Percentiles rank a stretch among this genome's conserved stretches.
Conservation (phyloP, 495 filamentous ascomycete genomes). For the Daldinia decipiens region DNA sequence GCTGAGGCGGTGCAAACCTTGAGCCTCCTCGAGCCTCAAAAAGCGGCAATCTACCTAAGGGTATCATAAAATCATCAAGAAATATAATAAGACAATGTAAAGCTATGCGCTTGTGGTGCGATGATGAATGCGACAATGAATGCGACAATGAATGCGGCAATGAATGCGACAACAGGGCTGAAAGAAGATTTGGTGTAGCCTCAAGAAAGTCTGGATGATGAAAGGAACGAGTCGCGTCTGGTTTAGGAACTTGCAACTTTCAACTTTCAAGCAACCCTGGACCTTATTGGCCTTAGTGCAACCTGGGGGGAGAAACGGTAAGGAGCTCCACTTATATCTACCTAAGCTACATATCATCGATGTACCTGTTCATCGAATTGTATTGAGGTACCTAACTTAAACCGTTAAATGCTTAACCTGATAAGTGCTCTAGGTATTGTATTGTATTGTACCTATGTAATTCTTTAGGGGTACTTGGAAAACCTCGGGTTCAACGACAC, state of each 20-base stretch:
- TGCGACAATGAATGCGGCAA: no score
- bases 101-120: slow-evolving; percentile 18
- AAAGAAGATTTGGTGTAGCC: slow-evolving; percentile 22
- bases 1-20: slow-evolving; percentile 20
- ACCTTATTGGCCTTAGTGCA: slow-evolving; percentile 14
- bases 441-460: no score
- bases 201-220: slow-evolving; percentile 20
- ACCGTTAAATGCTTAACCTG: no score
- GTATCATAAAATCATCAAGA: slow-evolving; percentile 35
- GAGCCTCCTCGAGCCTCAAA: slow-evolving; percentile 25
- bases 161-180: slow-evolving; percentile 28
- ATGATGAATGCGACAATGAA: slow-evolving; percentile 28
- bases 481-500: slow-evolving; percentile 11
- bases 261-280: background rate
- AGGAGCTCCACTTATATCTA: background rate
- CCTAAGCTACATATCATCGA: background rate
- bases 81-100: slow-evolving; percentile 28
- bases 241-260: slow-evolving; percentile 1
- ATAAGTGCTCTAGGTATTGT: no score
- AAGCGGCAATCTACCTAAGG: slow-evolving; percentile 23
- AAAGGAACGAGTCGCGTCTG: slow-evolving; percentile 31
- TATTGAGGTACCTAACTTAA: background rate
- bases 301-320: slow-evolving; percentile 5
- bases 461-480: background rate
- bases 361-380: background rate